phyloP scores from a whole-genome alignment of 805 yeast genomes.

The Candida michaelii region DNA sequence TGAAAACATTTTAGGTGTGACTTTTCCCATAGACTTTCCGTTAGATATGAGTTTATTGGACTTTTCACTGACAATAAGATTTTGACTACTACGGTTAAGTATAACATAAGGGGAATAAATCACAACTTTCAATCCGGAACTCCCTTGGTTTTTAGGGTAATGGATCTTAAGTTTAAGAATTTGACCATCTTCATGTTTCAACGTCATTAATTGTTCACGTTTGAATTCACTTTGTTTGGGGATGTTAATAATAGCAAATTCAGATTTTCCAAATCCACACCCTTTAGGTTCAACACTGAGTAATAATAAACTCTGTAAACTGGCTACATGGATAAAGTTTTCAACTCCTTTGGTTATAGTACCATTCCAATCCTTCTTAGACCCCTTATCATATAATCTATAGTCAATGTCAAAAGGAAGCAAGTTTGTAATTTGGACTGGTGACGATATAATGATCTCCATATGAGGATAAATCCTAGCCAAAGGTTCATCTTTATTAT shows the following conservation, averaged over 20 bases:
- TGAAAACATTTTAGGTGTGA: slow-evolving; percentile 78
- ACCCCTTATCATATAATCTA: slow-evolving; percentile 72
- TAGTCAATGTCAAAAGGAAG: slow-evolving; percentile 80
- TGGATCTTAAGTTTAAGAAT: slow-evolving; percentile 60
- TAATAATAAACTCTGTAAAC: slow-evolving; percentile 66
- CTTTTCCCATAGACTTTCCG: slow-evolving; percentile 30
- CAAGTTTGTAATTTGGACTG: slow-evolving; percentile 79
- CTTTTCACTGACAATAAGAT: slow-evolving; percentile 57
- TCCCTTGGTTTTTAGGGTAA: slow-evolving; percentile 53
- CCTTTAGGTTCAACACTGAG: slow-evolving; percentile 66
- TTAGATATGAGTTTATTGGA: slow-evolving; percentile 48
- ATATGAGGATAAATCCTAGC: slow-evolving; percentile 81
- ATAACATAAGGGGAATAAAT: slow-evolving; percentile 85
- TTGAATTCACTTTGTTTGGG: slow-evolving; percentile 54
- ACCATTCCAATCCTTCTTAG: slow-evolving; percentile 66
- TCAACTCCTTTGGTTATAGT: slow-evolving; percentile 61
- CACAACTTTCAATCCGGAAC: slow-evolving; percentile 62
- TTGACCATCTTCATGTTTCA: slow-evolving; percentile 67
- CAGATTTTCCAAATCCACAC: slow-evolving; percentile 62
- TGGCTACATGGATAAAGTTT: slow-evolving; percentile 78
- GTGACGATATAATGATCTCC: slow-evolving; percentile 75
- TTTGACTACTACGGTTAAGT: slow-evolving; percentile 74
- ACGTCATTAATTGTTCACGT: slow-evolving; percentile 51
- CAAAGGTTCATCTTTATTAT: slow-evolving; percentile 65
- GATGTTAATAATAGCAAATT: slow-evolving; percentile 71